phyloP scores from a whole-genome alignment of 257 asterid species.

The Marsdenia floribunda region DNA sequence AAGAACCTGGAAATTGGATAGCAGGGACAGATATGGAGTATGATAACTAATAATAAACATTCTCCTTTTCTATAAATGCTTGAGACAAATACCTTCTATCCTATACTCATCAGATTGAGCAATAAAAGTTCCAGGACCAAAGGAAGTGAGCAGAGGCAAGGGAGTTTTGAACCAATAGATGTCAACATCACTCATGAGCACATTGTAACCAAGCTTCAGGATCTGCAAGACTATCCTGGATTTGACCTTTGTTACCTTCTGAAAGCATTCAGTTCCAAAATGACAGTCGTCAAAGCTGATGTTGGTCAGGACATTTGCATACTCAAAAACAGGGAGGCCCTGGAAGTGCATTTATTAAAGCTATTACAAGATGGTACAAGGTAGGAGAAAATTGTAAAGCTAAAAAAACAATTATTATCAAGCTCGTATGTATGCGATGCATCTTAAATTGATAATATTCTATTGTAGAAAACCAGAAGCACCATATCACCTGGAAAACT shows the following conservation, averaged over 20 bases:
- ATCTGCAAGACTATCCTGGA: conserved; percentile 82
- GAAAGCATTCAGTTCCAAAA: conserved; percentile 91
- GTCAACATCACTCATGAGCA: conserved; percentile 47
- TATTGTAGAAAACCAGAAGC: background rate
- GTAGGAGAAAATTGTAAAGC: background rate
- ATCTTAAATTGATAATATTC: background rate
- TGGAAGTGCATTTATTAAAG: conserved; percentile 22
- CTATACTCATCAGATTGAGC: conserved; percentile 92
- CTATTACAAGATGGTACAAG: conserved; percentile 4
- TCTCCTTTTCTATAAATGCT: background rate
- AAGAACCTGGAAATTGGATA: background rate
- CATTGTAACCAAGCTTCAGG: conserved; percentile 66
- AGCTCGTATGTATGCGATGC: background rate
- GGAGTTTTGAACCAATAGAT: conserved; percentile 64
- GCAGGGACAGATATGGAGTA: background rate
- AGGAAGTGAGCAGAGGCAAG: conserved; percentile 58
- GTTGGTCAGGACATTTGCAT: conserved; percentile 49
- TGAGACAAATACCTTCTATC: conserved; percentile 40
- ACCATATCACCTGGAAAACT: conserved; percentile 62
- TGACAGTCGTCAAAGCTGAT: conserved; percentile 89
- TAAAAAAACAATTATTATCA: background rate
- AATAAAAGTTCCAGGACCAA: conserved; percentile 67
- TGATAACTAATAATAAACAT: background rate
- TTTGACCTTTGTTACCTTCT: conserved; percentile 86
- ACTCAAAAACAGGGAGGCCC: conserved; percentile 86